Percentiles rank a stretch among this genome's conserved stretches.
Conservation (phyloP, 345 rosid species). For the Corchorus olitorius region DNA sequence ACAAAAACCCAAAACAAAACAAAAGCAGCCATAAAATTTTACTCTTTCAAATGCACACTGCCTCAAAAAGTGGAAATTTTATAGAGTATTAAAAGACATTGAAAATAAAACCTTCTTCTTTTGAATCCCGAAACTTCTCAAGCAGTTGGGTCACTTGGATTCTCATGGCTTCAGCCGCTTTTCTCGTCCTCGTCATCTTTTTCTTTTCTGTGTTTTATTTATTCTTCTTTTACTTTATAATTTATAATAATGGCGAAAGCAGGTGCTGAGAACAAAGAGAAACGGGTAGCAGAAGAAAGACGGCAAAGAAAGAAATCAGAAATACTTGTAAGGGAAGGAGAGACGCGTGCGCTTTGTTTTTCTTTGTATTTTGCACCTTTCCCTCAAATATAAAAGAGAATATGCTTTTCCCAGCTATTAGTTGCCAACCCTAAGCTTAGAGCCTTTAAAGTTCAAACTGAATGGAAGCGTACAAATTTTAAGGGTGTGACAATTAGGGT, state of each 20-base stretch:
- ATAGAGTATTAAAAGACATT: neutral
- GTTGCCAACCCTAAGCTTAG: no score
- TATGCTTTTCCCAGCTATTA: no score
- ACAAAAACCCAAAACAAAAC: neutral
- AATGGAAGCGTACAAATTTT: no score
- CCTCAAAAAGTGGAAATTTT: neutral
- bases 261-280: neutral
- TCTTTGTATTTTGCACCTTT: no score
- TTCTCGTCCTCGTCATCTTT: slow-evolving; percentile 39
- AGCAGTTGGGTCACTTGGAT: slow-evolving; percentile 57
- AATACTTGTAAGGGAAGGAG: neutral
- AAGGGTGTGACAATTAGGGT: no score
- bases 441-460: no score
- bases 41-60: neutral
- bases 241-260: neutral
- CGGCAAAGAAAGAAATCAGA: no score
- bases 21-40: neutral
- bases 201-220: slow-evolving; percentile 22
- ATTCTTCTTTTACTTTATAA: neutral
- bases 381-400: no score
- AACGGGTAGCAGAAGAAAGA: neutral
- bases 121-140: slow-evolving; percentile 48
- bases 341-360: neutral
- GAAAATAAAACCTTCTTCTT: slow-evolving; percentile 47
- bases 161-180: slow-evolving; percentile 53